Percentiles rank a stretch among this genome's conserved stretches.
phyloP scores from a whole-genome alignment of 441 rosid genomes.

The Pelargonium fulgidum region DNA sequence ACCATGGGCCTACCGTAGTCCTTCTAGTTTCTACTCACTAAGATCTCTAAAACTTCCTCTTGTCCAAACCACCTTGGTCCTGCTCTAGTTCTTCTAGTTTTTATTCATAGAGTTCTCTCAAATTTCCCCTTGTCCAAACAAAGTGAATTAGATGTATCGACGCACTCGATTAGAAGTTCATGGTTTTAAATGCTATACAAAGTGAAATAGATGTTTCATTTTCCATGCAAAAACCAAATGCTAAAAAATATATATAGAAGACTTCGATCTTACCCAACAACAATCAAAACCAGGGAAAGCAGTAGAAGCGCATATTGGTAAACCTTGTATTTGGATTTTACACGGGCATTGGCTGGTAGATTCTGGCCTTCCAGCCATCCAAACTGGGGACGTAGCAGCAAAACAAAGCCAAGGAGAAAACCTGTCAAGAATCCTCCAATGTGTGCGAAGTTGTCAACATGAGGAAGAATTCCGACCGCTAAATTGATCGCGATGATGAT shows the following conservation, averaged over 20 bases:
- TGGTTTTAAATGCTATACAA: background rate
- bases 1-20: no score
- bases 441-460: slow-evolving; percentile 88
- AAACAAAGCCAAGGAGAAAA: slow-evolving; percentile 65
- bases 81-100: no score
- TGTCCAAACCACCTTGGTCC: no score
- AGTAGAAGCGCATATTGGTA: slow-evolving; percentile 55
- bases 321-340: slow-evolving; percentile 52
- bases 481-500: slow-evolving; percentile 63
- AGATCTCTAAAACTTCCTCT: no score
- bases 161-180: background rate
- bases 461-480: slow-evolving; percentile 80
- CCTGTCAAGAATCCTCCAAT: slow-evolving; percentile 87
- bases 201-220: background rate
- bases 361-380: slow-evolving; percentile 47
- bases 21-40: no score
- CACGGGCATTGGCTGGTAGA: slow-evolving; percentile 40
- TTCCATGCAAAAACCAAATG: background rate
- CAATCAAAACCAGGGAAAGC: slow-evolving; percentile 37
- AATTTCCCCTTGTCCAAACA: no score
- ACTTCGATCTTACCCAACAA: slow-evolving; percentile 47
- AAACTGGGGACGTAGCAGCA: slow-evolving; percentile 66
- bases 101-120: no score
- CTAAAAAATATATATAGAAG: background rate
- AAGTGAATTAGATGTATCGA: no score